Evolutionary conservation across 2,329 filamentous ascomycete genomes (phyloP).

Genomic region (Penicillium sp.): DNA sequence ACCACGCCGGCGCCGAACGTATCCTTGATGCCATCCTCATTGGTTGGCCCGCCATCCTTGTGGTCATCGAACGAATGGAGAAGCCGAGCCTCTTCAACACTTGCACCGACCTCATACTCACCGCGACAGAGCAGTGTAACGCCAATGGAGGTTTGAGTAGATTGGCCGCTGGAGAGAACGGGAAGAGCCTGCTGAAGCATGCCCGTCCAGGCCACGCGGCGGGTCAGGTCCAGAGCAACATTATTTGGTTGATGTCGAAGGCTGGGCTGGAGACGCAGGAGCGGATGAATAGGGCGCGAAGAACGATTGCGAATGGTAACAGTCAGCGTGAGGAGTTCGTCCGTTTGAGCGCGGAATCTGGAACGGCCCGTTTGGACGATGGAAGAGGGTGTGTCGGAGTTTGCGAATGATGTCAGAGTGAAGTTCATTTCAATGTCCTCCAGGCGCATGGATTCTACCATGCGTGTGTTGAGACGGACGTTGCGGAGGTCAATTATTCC

Average conservation of each 20-base stretch:
- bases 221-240: slow-evolving; percentile 71
- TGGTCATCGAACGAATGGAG: slow-evolving; percentile 23
- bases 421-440: slow-evolving; percentile 68
- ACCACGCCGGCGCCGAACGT: slow-evolving; percentile 38
- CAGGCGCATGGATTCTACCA: slow-evolving; percentile 76
- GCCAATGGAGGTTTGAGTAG: slow-evolving; percentile 59
- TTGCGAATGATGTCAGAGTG: slow-evolving; percentile 30
- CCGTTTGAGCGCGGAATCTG: slow-evolving; percentile 47
- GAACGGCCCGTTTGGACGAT: slow-evolving; percentile 41
- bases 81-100: slow-evolving; percentile 70
- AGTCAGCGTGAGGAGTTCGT: slow-evolving; percentile 63
- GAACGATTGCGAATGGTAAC: slow-evolving; percentile 73
- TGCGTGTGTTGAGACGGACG: slow-evolving; percentile 65
- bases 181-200: slow-evolving; percentile 70
- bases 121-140: slow-evolving; percentile 71
- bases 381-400: slow-evolving; percentile 6
- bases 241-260: slow-evolving; percentile 66
- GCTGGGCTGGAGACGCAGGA: slow-evolving; percentile 70
- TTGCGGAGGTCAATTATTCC: slow-evolving; percentile 72
- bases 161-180: slow-evolving; percentile 53
- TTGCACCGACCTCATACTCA: slow-evolving; percentile 73
- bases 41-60: slow-evolving; percentile 12
- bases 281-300: slow-evolving; percentile 58
- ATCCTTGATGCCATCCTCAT: slow-evolving; percentile 33
- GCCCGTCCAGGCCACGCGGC: slow-evolving; percentile 79